Conservation (phyloP, 805 yeast genomes). For the Lachancea cidri region DNA sequence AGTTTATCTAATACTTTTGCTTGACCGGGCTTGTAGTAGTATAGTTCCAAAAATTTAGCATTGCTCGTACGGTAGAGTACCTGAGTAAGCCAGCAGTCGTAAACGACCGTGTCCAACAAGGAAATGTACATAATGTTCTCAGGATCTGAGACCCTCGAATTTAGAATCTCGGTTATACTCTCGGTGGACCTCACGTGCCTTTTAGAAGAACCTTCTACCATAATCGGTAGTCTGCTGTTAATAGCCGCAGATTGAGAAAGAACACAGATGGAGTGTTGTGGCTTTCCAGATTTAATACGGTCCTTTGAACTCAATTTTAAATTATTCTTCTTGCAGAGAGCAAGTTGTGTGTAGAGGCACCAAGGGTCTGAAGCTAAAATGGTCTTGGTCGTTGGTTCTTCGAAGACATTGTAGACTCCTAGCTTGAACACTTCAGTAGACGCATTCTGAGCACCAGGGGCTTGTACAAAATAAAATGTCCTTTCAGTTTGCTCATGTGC, state of each 20-base stretch:
- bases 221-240: constrained; percentile 48
- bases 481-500: constrained; percentile 20
- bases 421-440: constrained; percentile 38
- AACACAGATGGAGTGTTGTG: constrained; percentile 36
- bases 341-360: constrained; percentile 43
- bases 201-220: constrained; percentile 43
- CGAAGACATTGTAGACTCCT: constrained; percentile 47
- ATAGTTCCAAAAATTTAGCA: constrained; percentile 20
- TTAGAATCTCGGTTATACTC: constrained; percentile 35
- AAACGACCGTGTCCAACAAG: constrained; percentile 43
- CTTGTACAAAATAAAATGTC: constrained; percentile 19
- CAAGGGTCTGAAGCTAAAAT: constrained; percentile 54
- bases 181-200: constrained; percentile 36
- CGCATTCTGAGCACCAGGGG: constrained; percentile 8
- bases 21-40: constrained; percentile 11
- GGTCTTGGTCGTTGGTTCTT: constrained; percentile 23
- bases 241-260: constrained; percentile 47
- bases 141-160: constrained; percentile 29
- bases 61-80: constrained; percentile 23
- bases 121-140: constrained; percentile 35
- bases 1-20: constrained; percentile 8
- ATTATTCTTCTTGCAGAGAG: constrained; percentile 41
- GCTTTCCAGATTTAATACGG: constrained; percentile 9
- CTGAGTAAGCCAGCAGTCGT: constrained; percentile 45
- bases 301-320: constrained; percentile 38